These are phyloP conservation scores for Leptodontidium sp. DNA, from an alignment of 2,329 filamentous ascomycete genomes.

Conservation along the genomic window DNA sequence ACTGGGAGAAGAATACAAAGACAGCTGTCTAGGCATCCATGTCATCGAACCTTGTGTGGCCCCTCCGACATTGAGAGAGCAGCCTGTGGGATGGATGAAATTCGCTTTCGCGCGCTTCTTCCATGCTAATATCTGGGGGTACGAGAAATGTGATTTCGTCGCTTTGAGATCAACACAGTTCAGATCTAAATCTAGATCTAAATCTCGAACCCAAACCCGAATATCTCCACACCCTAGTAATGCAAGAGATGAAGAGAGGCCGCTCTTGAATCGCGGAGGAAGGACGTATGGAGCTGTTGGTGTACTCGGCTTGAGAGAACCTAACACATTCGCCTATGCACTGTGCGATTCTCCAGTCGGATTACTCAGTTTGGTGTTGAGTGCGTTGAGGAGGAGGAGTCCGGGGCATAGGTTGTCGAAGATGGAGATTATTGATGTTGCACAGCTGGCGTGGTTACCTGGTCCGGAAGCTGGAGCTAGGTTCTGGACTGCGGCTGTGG, in stretches of 20 bases:
- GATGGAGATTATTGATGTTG: conserved; percentile 66
- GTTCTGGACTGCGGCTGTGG: conserved; percentile 55
- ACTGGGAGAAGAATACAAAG: conserved; percentile 56
- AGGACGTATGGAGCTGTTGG: conserved; percentile 26
- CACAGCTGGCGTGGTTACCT: conserved; percentile 71
- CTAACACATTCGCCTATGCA: conserved; percentile 61
- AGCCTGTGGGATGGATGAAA: conserved; percentile 60
- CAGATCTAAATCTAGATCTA: too few relatives aligned
- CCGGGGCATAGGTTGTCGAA: conserved; percentile 54
- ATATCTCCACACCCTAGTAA: not conserved
- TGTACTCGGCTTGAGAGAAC: conserved; percentile 39
- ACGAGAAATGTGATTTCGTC: conserved; percentile 59
- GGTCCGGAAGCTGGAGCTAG: conserved; percentile 68
- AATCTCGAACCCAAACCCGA: not conserved
- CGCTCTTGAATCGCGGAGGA: conserved; percentile 22
- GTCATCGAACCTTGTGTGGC: conserved; percentile 64
- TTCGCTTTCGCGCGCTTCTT: conserved; percentile 63
- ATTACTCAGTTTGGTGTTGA: conserved; percentile 62
- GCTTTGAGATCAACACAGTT: conserved; percentile 44
- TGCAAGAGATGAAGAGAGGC: conserved; percentile 7
- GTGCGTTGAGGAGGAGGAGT: conserved; percentile 53
- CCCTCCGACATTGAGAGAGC: conserved; percentile 55
- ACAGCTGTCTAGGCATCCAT: conserved; percentile 66
- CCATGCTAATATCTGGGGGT: conserved; percentile 61
- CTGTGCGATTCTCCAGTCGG: conserved; percentile 69